Base-by-base conservation (phyloP, 139 green algal species). In the Penium margaritaceum region DNA sequence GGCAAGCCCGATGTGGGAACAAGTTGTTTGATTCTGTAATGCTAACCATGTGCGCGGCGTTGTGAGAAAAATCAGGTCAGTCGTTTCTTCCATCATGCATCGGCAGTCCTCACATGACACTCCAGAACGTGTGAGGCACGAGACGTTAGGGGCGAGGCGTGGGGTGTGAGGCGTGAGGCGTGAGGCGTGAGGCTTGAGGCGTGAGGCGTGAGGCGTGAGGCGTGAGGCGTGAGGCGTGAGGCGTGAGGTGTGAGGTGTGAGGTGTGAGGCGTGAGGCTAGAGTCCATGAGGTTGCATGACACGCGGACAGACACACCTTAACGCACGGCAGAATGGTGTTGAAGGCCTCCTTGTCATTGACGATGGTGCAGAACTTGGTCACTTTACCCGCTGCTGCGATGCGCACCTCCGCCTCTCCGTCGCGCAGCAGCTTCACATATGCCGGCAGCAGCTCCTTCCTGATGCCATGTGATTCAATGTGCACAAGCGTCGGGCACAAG, bases 341-440 rank as follows among this genome's bases (percentile, higher is more conserved):
- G 17, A 79, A 24, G 21, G 77, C 53, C 17, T 80, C 39, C 74
- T 80, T 24, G 15, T 21, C 64, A 1, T 37, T 82, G 2, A 82
- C 75, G 34, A 80, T 67, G 63, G 30, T 51, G 69, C 81, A 87
- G 64, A 96, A 90, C 4, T 83, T 83, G 2, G 87, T 81, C 12
- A 95, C 87, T 78, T 95, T 96, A 47, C 84, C 87, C 4, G 90
- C 88, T 5, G 89, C 89, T 9, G 90, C 87, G 2, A 91, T 87
- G 4, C 90, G 82, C 17, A 96, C 90, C 81, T 96, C 90, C 12
- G 79, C 83, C 77, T 92, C 88, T 41, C 63, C 79, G 57, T 93
- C 89, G 5, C 62, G 44, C 30, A 95, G 82, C 67, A 98, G 78
- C 19, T 79, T 82, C 19, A 92, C 82, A 82, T 91, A 98, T 14